These are phyloP conservation scores for Apiospora sp. DNA, from an alignment of 2,329 filamentous ascomycete species.

Conservation along the genomic window DNA sequence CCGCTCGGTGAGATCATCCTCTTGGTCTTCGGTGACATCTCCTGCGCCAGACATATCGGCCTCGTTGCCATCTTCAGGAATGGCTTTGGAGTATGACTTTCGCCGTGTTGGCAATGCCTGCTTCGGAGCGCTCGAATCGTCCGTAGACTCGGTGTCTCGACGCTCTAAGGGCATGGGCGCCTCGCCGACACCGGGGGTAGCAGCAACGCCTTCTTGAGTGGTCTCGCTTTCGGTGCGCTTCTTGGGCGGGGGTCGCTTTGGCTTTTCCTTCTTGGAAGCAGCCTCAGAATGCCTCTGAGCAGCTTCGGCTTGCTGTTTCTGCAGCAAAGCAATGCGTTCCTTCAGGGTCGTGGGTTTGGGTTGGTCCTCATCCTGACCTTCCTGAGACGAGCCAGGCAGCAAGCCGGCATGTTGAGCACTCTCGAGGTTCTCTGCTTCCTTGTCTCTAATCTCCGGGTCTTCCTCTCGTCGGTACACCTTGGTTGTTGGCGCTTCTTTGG, in stretches of 20 bases:
- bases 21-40: conserved; percentile 68
- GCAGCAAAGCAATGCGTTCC: conserved; percentile 91
- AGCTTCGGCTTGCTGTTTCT: conserved; percentile 93
- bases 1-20: conserved; percentile 67
- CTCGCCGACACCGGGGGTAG: conserved; percentile 4
- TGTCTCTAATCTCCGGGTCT: conserved; percentile 75
- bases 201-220: conserved; percentile 36
- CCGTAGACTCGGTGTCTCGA: conserved; percentile 58
- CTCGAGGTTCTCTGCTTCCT: conserved; percentile 70
- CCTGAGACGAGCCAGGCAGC: conserved; percentile 51
- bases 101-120: conserved; percentile 56
- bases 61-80: conserved; percentile 65
- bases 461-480: conserved; percentile 89
- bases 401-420: conserved; percentile 75
- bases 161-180: conserved; percentile 50
- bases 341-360: conserved; percentile 94
- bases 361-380: conserved; percentile 72
- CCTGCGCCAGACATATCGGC: conserved; percentile 71
- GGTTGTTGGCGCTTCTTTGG: conserved; percentile 73
- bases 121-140: conserved; percentile 52
- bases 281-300: conserved; percentile 83
- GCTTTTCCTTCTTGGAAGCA: conserved; percentile 84
- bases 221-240: conserved; percentile 63
- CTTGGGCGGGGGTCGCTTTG: conserved; percentile 79
- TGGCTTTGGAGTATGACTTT: conserved; percentile 60